phyloP scores from a whole-genome alignment of 2,329 filamentous ascomycete species.

The Pseudophaeomoniella oleicola region DNA sequence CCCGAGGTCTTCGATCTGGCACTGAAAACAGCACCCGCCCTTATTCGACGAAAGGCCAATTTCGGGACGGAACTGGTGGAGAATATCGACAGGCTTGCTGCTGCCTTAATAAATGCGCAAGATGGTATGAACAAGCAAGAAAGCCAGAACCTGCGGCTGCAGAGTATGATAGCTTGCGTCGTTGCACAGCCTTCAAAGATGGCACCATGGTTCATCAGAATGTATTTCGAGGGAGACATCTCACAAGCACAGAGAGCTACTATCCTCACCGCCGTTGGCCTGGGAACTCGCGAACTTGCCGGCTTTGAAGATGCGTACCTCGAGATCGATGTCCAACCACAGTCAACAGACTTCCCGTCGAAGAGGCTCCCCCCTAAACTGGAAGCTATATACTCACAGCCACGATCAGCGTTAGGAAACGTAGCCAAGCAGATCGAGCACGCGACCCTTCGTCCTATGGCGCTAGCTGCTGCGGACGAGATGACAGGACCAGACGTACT shows the following conservation, averaged over 20 bases:
- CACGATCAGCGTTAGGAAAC: slow-evolving; percentile 37
- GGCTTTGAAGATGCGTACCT: slow-evolving; percentile 47
- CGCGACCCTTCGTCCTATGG: slow-evolving; percentile 65
- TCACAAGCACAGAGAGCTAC: slow-evolving; percentile 72
- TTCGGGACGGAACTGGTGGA: slow-evolving; percentile 81
- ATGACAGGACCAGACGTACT: slow-evolving; percentile 67
- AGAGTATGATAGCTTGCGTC: slow-evolving; percentile 70
- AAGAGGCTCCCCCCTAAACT: slow-evolving; percentile 62
- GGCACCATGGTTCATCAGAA: slow-evolving; percentile 69
- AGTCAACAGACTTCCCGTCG: slow-evolving; percentile 53
- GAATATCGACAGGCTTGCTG: slow-evolving; percentile 67
- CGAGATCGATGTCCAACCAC: slow-evolving; percentile 18
- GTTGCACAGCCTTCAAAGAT: slow-evolving; percentile 62
- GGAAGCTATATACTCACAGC: slow-evolving; percentile 54
- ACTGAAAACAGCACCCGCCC: slow-evolving; percentile 56
- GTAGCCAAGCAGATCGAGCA: slow-evolving; percentile 56
- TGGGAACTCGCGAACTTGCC: slow-evolving; percentile 71
- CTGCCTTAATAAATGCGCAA: slow-evolving; percentile 62
- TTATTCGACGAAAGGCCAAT: slow-evolving; percentile 77
- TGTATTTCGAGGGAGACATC: slow-evolving; percentile 85
- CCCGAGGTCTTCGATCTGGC: slow-evolving; percentile 75
- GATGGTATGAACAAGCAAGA: slow-evolving; percentile 67
- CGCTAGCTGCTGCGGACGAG: slow-evolving; percentile 65
- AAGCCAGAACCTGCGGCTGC: slow-evolving; percentile 53
- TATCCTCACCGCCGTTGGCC: slow-evolving; percentile 66